These are phyloP conservation scores for Baeospora myosura DNA, from an alignment of 1,284 basidiomycete genomes.

Conservation along the genomic window DNA sequence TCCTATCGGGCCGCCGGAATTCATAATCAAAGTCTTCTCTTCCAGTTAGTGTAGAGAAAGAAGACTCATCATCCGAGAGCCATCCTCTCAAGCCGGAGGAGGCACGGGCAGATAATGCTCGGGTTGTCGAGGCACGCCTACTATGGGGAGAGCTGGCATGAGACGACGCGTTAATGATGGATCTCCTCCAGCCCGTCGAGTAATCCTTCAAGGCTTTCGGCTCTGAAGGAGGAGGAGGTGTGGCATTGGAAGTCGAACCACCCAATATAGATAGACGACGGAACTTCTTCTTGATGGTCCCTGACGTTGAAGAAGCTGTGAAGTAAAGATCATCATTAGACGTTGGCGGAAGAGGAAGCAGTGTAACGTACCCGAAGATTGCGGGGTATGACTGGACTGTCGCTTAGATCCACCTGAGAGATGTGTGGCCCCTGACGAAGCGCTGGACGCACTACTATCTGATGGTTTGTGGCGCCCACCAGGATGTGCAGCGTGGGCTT, in stretches of 20 bases:
- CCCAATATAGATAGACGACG: constrained; percentile 1
- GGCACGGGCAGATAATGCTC: background rate
- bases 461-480: too few species aligned
- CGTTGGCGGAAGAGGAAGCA: too few species aligned
- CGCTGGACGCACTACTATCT: background rate
- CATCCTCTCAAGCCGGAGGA: constrained; percentile 1
- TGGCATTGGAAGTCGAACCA: background rate
- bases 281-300: constrained; percentile 2
- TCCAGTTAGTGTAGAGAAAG: background rate
- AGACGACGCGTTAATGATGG: background rate
- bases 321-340: too few species aligned
- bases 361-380: too few species aligned
- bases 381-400: too few species aligned
- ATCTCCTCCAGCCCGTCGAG: background rate
- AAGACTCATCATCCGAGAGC: constrained; percentile 2
- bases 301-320: background rate
- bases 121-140: background rate
- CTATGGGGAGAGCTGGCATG: background rate
- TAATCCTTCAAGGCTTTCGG: constrained; percentile 6
- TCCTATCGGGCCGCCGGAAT: background rate
- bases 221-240: constrained; percentile 3
- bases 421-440: background rate
- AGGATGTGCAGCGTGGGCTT: too few species aligned
- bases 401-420: background rate
- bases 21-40: background rate